These are phyloP conservation scores for Populus deltoides DNA, from an alignment of 345 rosid genomes.

Conservation along the genomic window DNA sequence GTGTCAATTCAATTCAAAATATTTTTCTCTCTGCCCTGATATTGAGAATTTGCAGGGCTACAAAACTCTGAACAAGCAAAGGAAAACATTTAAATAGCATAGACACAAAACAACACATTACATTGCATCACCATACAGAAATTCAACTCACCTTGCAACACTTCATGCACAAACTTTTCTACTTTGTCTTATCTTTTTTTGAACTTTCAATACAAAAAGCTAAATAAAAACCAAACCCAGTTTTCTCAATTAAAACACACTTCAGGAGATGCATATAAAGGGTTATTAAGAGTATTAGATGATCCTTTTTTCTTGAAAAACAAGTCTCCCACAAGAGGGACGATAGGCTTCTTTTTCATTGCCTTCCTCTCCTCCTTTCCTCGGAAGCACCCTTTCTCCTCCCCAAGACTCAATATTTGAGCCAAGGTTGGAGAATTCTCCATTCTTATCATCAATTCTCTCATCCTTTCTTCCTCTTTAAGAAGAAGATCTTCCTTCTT, in stretches of 20 bases:
- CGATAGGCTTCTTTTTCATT: conserved; percentile 65
- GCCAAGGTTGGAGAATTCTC: conserved; percentile 50
- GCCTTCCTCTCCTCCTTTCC: conserved; percentile 29
- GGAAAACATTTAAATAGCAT: background rate
- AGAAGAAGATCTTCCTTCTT: conserved; percentile 9
- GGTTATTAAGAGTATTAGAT: conserved; percentile 18
- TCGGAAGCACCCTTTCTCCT: conserved; percentile 21
- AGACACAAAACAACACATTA: background rate
- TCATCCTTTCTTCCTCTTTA: conserved; percentile 42
- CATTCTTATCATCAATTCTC: conserved; percentile 42
- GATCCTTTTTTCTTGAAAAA: conserved; percentile 53
- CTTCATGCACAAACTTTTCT: background rate
- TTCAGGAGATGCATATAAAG: conserved; percentile 43
- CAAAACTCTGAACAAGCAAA: background rate
- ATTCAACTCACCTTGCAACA: background rate
- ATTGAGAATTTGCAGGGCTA: background rate
- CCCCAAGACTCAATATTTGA: conserved; percentile 55
- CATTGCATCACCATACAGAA: background rate
- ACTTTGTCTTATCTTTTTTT: background rate
- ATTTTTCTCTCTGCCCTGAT: background rate
- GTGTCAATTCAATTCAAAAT: background rate
- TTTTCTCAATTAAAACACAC: conserved; percentile 30
- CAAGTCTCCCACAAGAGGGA: conserved; percentile 71
- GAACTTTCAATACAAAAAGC: no score
- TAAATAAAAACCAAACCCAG: background rate